Evolutionary conservation across 148 eudicot species (phyloP).

Genomic region (Chenopodium quinoa): DNA sequence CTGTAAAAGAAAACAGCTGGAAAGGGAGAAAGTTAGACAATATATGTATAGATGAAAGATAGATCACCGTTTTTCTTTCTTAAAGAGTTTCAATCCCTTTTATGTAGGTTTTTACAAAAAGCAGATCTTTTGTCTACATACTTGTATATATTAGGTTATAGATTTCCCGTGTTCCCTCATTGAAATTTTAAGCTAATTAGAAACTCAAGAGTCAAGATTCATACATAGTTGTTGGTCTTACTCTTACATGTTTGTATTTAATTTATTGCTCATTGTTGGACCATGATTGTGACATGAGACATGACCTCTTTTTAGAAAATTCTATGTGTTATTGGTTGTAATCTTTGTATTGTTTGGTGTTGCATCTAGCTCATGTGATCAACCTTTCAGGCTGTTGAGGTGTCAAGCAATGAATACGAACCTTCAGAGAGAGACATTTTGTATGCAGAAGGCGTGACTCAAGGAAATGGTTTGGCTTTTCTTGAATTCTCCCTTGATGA

Average conservation of each 20-base stretch:
- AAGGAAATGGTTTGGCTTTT: conserved; percentile 92
- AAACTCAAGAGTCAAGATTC: too few relatives aligned
- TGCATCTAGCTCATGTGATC: conserved; percentile 5
- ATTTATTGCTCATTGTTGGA: not conserved
- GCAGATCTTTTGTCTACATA: not conserved
- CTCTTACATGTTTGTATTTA: conserved; percentile 4
- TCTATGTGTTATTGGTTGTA: not conserved
- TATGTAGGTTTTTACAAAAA: not conserved
- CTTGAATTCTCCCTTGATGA: conserved; percentile 94
- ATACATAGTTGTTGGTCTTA: not conserved
- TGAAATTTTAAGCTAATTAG: not conserved
- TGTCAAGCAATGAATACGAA: conserved; percentile 95
- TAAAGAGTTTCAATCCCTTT: not conserved
- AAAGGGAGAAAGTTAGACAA: not conserved
- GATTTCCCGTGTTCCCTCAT: not conserved
- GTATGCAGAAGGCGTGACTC: conserved; percentile 96
- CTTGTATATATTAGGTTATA: not conserved
- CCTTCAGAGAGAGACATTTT: conserved; percentile 92
- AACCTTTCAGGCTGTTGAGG: conserved; percentile 79
- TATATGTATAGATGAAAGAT: not conserved
- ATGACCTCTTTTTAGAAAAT: not conserved
- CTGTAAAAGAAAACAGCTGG: not conserved
- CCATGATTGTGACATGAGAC: not conserved
- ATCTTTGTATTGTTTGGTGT: not conserved
- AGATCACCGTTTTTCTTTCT: too few relatives aligned